Base-by-base conservation (phyloP, 768 basidiomycete genomes). In the Kwoniella botswanensis region DNA sequence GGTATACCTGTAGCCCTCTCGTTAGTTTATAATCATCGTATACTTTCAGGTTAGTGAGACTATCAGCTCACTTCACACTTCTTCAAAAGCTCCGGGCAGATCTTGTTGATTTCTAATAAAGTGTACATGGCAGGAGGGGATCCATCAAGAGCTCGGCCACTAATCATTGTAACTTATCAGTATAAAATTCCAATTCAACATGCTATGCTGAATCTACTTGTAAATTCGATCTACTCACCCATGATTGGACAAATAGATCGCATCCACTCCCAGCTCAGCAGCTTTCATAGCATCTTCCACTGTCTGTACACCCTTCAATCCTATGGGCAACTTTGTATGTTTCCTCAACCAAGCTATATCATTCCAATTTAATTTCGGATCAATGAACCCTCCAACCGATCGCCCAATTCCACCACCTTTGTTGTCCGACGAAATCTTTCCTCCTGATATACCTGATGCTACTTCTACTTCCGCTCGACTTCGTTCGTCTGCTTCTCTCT, bases 171-270 rank as follows among this genome's bases (percentile, higher is more conserved):
- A 24, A 56, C 29, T 42, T 44, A 71, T 29, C 68, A 17, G 44
- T 56, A 21, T 43, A 35, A 2, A 18, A 18, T 13, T 63, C n/a
- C 17, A 18, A 18, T 10, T 22, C 35, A 35, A 35, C 35, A 35
- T 35, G 35, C 35, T 35, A 35, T 35, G 35, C 35, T 35, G 35
- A 35, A 35, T 35, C 35, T 35, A 35, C 35, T 6, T 35, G 6
- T 1, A 35, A 35, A 35, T 35, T 35, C 35, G 7, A 35, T 18
- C 2, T 9, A 76, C 75, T 62, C 42, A 79, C 76, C 95, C 95
- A 76, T 98, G 95, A 74, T 98, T 98, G 0, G 91, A 93, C 10
- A 98, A 84, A 67, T 95, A 86, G 71, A 98, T 93, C 4, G 92
- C 95, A 67, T 95, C 90, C 18, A 92, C 90, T 13, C 93, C 93